Base-by-base conservation (phyloP, 2,329 filamentous ascomycete genomes). In the Xylaria sp. region DNA sequence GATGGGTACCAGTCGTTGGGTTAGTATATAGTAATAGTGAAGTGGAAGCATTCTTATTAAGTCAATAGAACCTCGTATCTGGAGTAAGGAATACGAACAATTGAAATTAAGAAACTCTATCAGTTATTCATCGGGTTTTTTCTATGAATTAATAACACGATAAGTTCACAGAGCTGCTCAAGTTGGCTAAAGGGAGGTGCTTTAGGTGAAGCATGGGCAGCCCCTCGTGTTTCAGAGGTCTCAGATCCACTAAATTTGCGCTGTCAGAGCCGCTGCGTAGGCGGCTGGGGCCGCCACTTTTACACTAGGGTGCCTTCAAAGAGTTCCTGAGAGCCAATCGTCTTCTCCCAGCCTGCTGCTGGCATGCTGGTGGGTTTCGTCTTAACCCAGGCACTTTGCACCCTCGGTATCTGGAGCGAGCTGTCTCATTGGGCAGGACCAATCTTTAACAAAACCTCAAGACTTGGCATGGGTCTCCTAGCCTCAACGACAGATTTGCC, bases 321-420 rank as follows among this genome's bases (percentile, higher is more conserved):
- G 63, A 58, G 28, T 12, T 46, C 13, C 52, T 55, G 13, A 32
- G 25, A 60, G 59, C 67, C 67, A 69, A 69, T 69, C 58, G 51
- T 56, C 39, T 46, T 54, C 18, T 23, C 51, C 55, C 63, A 59
- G 67, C 18, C 39, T 13, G 46, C 44, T 23, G 60, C 59, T 66
- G 67, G 63, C 39, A 52, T 34, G 65, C 59, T 66, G 63, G 63
- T 32, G 58, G 63, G 67, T 69, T 69, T 69, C 67, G 67, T 66
- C 46, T 66, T 44, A 58, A 59, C 58, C 41, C 10, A 60, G 20
- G 46, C n/a, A 20, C 46, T n/a, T 20, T 37, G n/a, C 46, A 48
- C 46, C 46, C 46, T 23, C 46, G n/a, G 46, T 23, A 20, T 48
- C n/a, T 10, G 3, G n/a, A 48, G 46, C n/a, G 46, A 18, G 46